Conservation (phyloP, 306 rosid genomes). For the Aeschynomene evenia region DNA sequence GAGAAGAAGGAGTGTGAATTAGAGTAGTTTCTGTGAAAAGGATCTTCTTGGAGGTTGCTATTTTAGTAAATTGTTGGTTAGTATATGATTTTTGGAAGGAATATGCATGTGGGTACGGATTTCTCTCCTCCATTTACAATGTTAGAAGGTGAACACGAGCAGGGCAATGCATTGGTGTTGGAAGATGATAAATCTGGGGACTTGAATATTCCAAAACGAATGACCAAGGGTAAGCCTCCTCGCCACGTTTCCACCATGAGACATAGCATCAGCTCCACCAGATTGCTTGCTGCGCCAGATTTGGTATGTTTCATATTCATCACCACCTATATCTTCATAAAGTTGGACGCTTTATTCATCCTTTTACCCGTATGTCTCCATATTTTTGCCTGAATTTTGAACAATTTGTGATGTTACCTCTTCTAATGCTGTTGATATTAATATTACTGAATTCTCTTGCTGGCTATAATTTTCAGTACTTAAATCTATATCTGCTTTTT, state of each 20-base stretch:
- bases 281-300: constrained; percentile 44
- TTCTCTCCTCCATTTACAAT: constrained; percentile 48
- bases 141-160: constrained; percentile 47
- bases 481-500: background rate
- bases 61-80: background rate
- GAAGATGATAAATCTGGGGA: constrained; percentile 43
- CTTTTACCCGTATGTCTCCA: background rate
- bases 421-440: background rate
- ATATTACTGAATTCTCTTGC: constrained; percentile 7
- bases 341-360: background rate
- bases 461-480: background rate
- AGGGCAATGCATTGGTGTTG: constrained; percentile 44
- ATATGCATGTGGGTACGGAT: constrained; percentile 60
- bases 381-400: background rate
- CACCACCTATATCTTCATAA: background rate
- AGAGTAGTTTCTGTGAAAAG: background rate
- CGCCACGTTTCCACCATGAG: constrained; percentile 50
- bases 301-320: constrained; percentile 44
- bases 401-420: background rate
- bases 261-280: constrained; percentile 56
- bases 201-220: constrained; percentile 40
- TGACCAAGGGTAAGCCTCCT: constrained; percentile 60
- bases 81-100: constrained; percentile 40
- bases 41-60: background rate
- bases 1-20: background rate